Percentiles rank a stretch among this genome's conserved stretches.
Evolutionary conservation across 495 filamentous ascomycete species (phyloP).

Genomic region (Xylaria nigripes): DNA sequence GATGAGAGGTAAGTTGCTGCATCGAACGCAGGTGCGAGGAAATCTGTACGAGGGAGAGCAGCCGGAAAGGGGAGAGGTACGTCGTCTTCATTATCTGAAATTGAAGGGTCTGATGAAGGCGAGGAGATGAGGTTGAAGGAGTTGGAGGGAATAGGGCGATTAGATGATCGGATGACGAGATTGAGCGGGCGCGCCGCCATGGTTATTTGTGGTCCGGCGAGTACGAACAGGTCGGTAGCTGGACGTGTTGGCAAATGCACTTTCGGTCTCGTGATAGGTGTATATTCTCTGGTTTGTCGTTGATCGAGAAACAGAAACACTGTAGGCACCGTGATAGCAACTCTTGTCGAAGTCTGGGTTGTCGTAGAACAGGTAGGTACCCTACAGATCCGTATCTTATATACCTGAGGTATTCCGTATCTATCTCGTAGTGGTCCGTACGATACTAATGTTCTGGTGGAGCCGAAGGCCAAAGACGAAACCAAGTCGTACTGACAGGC

Average conservation of each 20-base stretch:
- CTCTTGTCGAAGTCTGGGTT: no score
- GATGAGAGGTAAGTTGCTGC: constrained; percentile 76
- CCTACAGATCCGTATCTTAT: no score
- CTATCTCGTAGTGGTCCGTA: no score
- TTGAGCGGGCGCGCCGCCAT: constrained; percentile 27
- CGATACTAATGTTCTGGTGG: no score
- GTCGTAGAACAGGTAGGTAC: no score
- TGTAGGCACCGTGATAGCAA: no score
- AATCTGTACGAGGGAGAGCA: constrained; percentile 68
- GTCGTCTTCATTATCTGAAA: constrained; percentile 41
- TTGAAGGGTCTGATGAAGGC: constrained; percentile 12
- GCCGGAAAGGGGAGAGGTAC: constrained; percentile 73
- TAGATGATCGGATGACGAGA: constrained; percentile 23
- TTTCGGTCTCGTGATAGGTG: neutral
- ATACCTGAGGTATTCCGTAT: no score
- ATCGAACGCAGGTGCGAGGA: constrained; percentile 70
- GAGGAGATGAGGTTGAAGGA: constrained; percentile 26
- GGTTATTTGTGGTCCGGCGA: neutral
- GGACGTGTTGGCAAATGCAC: neutral
- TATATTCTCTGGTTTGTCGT: no score
- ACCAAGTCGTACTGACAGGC: no score
- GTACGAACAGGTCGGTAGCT: no score
- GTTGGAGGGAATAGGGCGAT: constrained; percentile 25
- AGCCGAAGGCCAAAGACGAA: no score
- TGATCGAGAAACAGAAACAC: no score